Evolutionary conservation across 1,284 basidiomycete species (phyloP), one percentile per base, ranked within the genome.

Genomic region (Malassezia cuniculi): DNA sequence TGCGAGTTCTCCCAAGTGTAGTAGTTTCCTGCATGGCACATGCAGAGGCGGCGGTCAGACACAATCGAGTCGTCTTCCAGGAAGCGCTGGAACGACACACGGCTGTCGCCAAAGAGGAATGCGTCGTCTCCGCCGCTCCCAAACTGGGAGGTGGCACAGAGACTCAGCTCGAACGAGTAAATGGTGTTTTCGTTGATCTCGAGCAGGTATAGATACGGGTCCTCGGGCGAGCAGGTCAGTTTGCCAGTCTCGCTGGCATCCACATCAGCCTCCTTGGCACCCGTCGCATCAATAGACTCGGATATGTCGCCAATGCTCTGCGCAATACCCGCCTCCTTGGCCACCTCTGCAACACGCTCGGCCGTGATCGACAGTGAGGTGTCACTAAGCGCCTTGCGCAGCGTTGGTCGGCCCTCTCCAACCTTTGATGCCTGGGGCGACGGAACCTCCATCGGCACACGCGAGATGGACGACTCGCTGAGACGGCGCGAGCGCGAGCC

Each of bases 1-100:
- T 69, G 67, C 1, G 70, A 72, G 26, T 70, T 72, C 31, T 71
- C 66, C 72, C 74, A 75, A 5, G 72, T 72, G 32, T 73, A 60
- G 58, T 71, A 72, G 48, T 57, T 48, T n/a, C 57, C 57, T 27
- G 68, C 59, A 55, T 73, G 75, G 26, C 69, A 62, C 16, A 75
- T 57, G 18, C 74, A 71, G 10, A 75, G 59, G 22, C 68, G 55
- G 10, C 69, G 66, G 46, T 74, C 70, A 40, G 74, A 70, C 5
- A 73, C 68, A n/a, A 74, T 53, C 3, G 64, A 55, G 2, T 68
- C 60, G 35, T 73, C 69, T 41, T 61, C 52, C 33, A 73, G 66
- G 52, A 75, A 76, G 12, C 65, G 63, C 47, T 69, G 66, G 55
- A 71, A 75, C 6, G 71, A 68, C n/a, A 75, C 55, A 8, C 71